Conservation (phyloP, 495 filamentous ascomycete species). For the Cetradonia linearis region DNA sequence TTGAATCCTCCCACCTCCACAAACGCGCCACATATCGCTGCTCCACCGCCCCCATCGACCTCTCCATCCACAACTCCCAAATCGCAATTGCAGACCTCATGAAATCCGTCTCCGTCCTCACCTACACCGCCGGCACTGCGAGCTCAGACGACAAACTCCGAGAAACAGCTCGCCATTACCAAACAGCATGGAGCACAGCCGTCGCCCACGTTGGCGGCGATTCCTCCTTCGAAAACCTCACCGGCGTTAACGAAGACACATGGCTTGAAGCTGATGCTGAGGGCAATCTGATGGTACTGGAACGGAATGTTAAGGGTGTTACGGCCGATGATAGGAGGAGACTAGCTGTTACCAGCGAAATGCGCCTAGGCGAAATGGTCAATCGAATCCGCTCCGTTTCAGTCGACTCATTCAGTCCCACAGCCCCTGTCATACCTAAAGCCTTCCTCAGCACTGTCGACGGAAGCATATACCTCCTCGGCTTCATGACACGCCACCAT, state of each 20-base stretch:
- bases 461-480: conserved; percentile 85
- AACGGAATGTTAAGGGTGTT: conserved; percentile 58
- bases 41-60: conserved; percentile 73
- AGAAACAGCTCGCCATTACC: conserved; percentile 71
- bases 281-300: conserved; percentile 74
- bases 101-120: conserved; percentile 75
- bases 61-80: conserved; percentile 47
- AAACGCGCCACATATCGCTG: conserved; percentile 67
- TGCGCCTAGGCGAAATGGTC: conserved; percentile 82
- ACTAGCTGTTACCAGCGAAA: conserved; percentile 67
- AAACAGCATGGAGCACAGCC: conserved; percentile 72
- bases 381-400: conserved; percentile 63
- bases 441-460: conserved; percentile 91
- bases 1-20: conserved; percentile 44
- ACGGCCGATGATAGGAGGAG: conserved; percentile 60
- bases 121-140: conserved; percentile 45
- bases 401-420: conserved; percentile 40
- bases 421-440: conserved; percentile 60
- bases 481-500: conserved; percentile 53
- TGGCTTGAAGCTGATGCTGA: conserved; percentile 76
- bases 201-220: conserved; percentile 51
- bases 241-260: conserved; percentile 38
- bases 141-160: conserved; percentile 42
- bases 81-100: conserved; percentile 88
- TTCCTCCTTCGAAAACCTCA: neutral